Evolutionary conservation across 164 flowering plant genomes (phyloP).

Genomic region (Houttuynia cordata): DNA sequence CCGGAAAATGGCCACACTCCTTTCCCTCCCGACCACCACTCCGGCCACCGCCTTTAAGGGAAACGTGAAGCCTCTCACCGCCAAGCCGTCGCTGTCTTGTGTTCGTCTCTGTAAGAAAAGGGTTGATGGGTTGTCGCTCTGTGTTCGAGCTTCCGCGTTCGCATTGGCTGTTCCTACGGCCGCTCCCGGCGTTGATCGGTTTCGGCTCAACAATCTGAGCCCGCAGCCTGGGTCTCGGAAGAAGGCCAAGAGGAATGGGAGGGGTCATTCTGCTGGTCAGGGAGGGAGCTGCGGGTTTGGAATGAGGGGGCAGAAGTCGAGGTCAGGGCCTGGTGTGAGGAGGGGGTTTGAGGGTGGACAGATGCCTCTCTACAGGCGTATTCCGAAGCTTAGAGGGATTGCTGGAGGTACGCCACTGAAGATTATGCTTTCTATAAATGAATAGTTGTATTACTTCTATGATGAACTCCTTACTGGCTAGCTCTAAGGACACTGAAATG

Average conservation of each 20-base stretch:
- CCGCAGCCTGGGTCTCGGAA: conserved; percentile 92
- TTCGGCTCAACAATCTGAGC: conserved; percentile 67
- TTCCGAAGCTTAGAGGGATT: conserved; percentile 87
- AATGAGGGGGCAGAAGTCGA: conserved; percentile 95
- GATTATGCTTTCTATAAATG: too few relatives aligned
- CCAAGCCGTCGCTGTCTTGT: conserved; percentile 12
- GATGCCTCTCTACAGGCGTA: conserved; percentile 77
- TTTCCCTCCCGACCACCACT: conserved; percentile 26
- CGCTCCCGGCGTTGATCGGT: conserved; percentile 21
- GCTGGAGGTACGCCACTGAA: conserved; percentile 99
- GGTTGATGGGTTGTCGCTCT: conserved; percentile 4
- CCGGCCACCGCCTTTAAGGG: conserved; percentile 22
- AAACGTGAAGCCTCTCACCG: conserved; percentile 14
- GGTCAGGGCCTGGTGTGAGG: conserved; percentile 85
- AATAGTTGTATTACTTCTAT: too few relatives aligned
- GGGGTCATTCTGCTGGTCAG: conserved; percentile 83
- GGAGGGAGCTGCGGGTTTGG: conserved; percentile 95
- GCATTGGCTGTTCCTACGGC: conserved; percentile 6
- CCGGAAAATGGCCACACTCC: conserved; percentile 21
- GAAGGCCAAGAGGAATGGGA: conserved; percentile 77
- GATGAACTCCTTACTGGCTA: too few relatives aligned
- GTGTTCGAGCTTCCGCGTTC: conserved; percentile 10
- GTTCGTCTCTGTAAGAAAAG: conserved; percentile 1
- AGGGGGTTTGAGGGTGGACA: conserved; percentile 92
- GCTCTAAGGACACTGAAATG: too few relatives aligned